Evolutionary conservation across 805 yeast genomes (phyloP), one percentile per base, ranked within the genome.

Genomic region (Alloascoidea hylecoeti): DNA sequence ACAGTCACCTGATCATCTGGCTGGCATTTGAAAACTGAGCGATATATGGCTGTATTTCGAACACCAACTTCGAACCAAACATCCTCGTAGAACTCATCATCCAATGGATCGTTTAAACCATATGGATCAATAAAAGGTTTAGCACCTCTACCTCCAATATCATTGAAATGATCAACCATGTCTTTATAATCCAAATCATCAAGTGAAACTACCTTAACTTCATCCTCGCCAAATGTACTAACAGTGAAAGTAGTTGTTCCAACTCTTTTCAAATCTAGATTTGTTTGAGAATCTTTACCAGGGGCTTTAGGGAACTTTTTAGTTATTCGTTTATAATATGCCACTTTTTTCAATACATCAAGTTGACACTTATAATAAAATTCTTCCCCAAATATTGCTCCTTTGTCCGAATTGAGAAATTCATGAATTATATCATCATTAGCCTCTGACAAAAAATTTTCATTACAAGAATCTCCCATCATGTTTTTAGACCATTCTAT

Each of bases 1-100:
- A 86, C 70, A 16, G 66, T 66, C 13, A 89, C 97, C 4, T 73
- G 65, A 53, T 89, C 85, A 56, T 92, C 98, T 0, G 99, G 99
- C 52, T 94, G 98, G 43, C 84, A 75, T 45, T 88, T 88, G 68
- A 92, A 92, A 1, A 92, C 82, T 55, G 79, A 64, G 43, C 96
- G 67, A 60, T 72, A 92, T 1, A 94, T 61, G 41, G 72, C 66
- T 0, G 97, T 85, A 51, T 92, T 92, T 48, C 88, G 68, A 38
- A 79, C 62, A 0, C 97, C 96, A 49, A 73, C 74, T 4, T 78
- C 78, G 52, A 67, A 71, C 96, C 96, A 89, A 4, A 78, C 54
- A 47, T 85, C 96, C 47, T 82, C 88, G 49, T 75, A 84, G 53
- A 92, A 92, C 2, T 71, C 72, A n/a, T 72, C 79, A 42, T 70